Conservation (phyloP, 1,284 basidiomycete genomes). For the Neotropicomus parvogracilis region DNA sequence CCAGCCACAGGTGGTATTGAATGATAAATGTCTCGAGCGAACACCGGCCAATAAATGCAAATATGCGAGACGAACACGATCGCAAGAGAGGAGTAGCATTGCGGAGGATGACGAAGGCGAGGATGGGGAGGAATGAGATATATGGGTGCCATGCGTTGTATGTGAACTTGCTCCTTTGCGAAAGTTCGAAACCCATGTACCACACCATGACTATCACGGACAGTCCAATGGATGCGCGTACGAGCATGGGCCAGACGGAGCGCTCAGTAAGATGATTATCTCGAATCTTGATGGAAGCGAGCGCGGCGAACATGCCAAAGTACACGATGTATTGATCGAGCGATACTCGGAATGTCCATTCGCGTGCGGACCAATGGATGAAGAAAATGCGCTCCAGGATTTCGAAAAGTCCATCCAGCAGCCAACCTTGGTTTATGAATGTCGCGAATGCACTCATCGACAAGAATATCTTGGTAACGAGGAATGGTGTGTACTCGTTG, state of each 20-base stretch:
- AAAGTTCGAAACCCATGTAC: slow-evolving; percentile 82
- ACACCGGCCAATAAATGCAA: slow-evolving; percentile 79
- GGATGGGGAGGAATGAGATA: slow-evolving; percentile 76
- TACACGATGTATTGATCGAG: slow-evolving; percentile 89
- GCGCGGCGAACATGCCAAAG: slow-evolving; percentile 76
- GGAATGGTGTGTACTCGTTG: slow-evolving; percentile 68
- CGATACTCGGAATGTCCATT: slow-evolving; percentile 84
- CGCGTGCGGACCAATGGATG: slow-evolving; percentile 78
- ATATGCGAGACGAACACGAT: slow-evolving; percentile 63
- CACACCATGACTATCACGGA: slow-evolving; percentile 60
- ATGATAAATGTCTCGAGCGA: slow-evolving; percentile 86
- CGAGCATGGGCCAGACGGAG: slow-evolving; percentile 56
- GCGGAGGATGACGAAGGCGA: slow-evolving; percentile 70
- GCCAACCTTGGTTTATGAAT: slow-evolving; percentile 64
- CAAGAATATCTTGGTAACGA: slow-evolving; percentile 65
- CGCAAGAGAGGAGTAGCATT: slow-evolving; percentile 73
- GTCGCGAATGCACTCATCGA: slow-evolving; percentile 61
- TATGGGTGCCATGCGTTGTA: slow-evolving; percentile 86
- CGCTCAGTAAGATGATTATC: slow-evolving; percentile 71
- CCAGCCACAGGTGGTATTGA: slow-evolving; percentile 88
- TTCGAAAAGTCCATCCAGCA: slow-evolving; percentile 62
- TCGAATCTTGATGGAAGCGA: slow-evolving; percentile 72
- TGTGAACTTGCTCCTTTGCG: slow-evolving; percentile 71
- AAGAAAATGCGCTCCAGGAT: slow-evolving; percentile 62
- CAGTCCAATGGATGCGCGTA: slow-evolving; percentile 45